Conservation (phyloP, 768 basidiomycete species). For the Mrakia hoshinonis region DNA sequence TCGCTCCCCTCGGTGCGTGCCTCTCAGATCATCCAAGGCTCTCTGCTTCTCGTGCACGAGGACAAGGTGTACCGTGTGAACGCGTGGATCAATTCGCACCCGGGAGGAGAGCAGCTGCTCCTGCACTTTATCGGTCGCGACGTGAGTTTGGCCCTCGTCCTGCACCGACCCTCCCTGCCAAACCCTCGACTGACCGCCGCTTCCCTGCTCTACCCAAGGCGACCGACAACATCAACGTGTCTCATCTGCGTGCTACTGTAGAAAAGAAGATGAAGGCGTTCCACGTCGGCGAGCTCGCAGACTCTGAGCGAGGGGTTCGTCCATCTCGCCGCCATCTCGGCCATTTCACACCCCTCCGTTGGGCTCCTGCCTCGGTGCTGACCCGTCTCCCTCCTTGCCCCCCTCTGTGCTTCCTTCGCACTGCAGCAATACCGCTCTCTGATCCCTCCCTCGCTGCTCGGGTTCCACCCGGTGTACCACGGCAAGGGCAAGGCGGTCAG, state of each 20-base stretch:
- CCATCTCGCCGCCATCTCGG: not conserved
- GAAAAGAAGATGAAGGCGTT: constrained; percentile 7
- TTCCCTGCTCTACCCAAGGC: not conserved
- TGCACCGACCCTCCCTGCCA: not conserved
- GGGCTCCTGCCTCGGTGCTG: not conserved
- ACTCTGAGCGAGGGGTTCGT: constrained; percentile 14
- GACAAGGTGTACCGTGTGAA: constrained; percentile 18
- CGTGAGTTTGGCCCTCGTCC: not conserved
- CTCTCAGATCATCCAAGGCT: constrained; percentile 9
- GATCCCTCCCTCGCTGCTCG: constrained; percentile 19
- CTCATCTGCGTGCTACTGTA: not conserved
- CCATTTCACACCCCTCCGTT: too few relatives aligned
- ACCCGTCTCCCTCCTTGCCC: not conserved
- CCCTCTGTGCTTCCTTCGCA: not conserved
- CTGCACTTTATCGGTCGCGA: constrained; percentile 23
- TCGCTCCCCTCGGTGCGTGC: not conserved
- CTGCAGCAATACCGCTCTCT: constrained; percentile 15
- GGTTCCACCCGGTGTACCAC: constrained; percentile 10
- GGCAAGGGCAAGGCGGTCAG: constrained; percentile 7
- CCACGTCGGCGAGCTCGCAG: constrained; percentile 13
- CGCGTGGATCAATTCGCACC: constrained; percentile 9
- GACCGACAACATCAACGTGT: constrained; percentile 23
- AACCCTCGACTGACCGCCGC: not conserved
- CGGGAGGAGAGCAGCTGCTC: constrained; percentile 23
- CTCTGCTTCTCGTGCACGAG: constrained; percentile 13